A percentile compares a stretch with the other conserved stretches of the same genome.
Evolutionary conservation across 345 rosid species (phyloP).

Genomic region (Eucalyptus pumila): DNA sequence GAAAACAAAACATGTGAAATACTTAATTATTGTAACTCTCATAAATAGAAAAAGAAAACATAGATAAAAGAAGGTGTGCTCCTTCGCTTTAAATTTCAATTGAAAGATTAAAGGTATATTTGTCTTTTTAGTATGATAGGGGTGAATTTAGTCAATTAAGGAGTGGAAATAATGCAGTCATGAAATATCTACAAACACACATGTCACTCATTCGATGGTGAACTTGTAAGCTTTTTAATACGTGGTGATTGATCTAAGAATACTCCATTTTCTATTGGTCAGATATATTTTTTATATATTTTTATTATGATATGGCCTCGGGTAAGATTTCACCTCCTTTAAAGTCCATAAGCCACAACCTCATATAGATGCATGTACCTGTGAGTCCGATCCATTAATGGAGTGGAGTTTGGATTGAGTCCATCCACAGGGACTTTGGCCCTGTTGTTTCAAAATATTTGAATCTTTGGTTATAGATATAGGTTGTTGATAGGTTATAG

Average conservation of each 20-base stretch:
- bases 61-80: background rate
- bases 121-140: background rate
- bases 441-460: background rate
- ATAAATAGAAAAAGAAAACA: background rate
- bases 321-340: background rate
- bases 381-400: background rate
- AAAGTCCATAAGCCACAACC: background rate
- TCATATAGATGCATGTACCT: background rate
- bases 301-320: background rate
- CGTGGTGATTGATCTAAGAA: background rate
- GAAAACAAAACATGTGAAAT: no score
- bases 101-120: background rate
- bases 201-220: background rate
- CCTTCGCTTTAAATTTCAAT: background rate
- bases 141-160: no score
- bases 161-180: background rate
- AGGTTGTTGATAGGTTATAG: background rate
- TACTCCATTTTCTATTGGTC: background rate
- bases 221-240: background rate
- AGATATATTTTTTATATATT: background rate
- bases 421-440: background rate
- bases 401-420: background rate
- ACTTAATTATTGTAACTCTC: no score
- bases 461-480: background rate
- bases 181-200: background rate